These are phyloP conservation scores for Hymenoscyphus salicellus DNA, from an alignment of 2,329 filamentous ascomycete species.

Conservation along the genomic window DNA sequence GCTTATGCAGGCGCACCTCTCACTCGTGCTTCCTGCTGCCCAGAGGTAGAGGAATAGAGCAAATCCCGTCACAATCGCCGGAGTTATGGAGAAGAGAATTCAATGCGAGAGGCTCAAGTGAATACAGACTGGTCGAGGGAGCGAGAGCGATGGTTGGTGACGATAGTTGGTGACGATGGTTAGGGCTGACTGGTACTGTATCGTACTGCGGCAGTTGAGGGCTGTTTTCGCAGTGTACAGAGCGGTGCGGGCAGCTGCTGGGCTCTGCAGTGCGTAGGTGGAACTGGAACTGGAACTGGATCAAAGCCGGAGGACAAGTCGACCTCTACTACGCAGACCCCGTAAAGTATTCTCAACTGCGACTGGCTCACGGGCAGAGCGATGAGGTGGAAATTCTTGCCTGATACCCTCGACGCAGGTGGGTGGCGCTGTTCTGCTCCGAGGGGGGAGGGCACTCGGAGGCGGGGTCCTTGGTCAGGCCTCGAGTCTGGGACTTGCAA, in stretches of 20 bases:
- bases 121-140: neutral
- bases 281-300: neutral
- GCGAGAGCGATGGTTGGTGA: neutral
- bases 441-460: neutral
- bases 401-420: neutral
- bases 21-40: neutral
- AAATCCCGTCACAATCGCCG: neutral
- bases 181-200: neutral
- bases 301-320: neutral
- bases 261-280: neutral
- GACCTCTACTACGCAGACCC: neutral
- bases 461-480: neutral
- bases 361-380: neutral
- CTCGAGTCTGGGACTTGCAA: neutral
- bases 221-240: neutral
- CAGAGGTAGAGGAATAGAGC: neutral
- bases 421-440: neutral
- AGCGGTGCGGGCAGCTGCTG: neutral
- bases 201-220: neutral
- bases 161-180: neutral
- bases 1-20: slow-evolving; percentile 8
- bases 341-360: neutral
- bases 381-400: slow-evolving; percentile 8
- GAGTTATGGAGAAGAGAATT: neutral
- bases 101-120: neutral